These are phyloP conservation scores for Kitagawia praeruptora DNA, from an alignment of 129 eudicot genomes.

Conservation along the genomic window DNA sequence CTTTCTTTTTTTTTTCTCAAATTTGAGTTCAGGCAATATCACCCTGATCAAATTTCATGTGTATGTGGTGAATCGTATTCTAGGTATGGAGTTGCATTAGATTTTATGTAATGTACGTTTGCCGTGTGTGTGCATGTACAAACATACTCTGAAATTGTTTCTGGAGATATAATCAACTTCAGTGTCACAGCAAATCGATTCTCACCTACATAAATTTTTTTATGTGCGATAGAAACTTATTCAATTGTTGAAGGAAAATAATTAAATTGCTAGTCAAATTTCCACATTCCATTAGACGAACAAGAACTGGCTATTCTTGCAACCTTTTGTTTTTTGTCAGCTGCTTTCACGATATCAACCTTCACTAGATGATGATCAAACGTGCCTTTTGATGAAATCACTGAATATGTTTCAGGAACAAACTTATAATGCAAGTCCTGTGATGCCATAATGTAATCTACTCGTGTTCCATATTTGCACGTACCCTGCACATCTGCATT, in stretches of 20 bases:
- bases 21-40: not conserved
- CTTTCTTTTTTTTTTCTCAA: too few relatives aligned
- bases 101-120: not conserved
- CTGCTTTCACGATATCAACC: constrained; percentile 49
- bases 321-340: constrained; percentile 25
- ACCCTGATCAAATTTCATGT: not conserved
- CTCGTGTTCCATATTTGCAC: constrained; percentile 90
- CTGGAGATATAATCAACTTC: not conserved
- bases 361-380: constrained; percentile 87
- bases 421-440: constrained; percentile 41
- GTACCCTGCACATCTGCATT: constrained; percentile 82
- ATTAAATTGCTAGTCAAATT: constrained; percentile 13
- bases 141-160: not conserved
- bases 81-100: not conserved
- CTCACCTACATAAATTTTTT: not conserved
- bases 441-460: constrained; percentile 67
- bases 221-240: not conserved
- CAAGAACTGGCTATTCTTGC: constrained; percentile 28
- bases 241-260: not conserved
- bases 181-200: not conserved
- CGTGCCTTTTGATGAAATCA: constrained; percentile 81
- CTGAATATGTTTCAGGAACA: constrained; percentile 80
- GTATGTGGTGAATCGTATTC: not conserved
- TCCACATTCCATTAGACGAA: constrained; percentile 28
- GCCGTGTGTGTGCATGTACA: too few relatives aligned